Evolutionary conservation across 2,329 filamentous ascomycete species (phyloP), one percentile per base, ranked within the genome.

Genomic region (Sclerotinia glacialis): DNA sequence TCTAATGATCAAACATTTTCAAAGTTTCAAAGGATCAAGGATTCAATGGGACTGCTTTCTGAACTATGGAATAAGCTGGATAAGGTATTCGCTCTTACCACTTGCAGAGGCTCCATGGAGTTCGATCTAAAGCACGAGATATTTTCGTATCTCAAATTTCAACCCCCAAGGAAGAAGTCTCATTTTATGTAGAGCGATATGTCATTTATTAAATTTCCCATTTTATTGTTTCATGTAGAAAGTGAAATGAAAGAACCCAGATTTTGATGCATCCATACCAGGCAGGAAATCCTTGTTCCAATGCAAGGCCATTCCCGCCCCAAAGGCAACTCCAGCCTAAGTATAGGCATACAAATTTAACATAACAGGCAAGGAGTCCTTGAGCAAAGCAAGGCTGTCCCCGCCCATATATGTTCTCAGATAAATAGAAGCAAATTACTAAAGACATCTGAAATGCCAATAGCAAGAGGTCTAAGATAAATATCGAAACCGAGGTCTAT

Each of bases 261-360:
- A 21, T 37, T 31, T 47, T 23, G 52, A 47, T 49, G 56, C 56
- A 49, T 60, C 44, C 44, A 60, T 60, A 60, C 56, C 28, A 60
- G 56, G 56, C 56, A 60, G 28, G 44, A 60, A 49, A 55, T 26
- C 34, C 53, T 55, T 55, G 53, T 55, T 42, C 53, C 53, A 55
- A 55, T 18, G 53, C 53, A 55, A 55, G 53, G 53, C 53, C 34
- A 55, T 21, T 42, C 53, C 53, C 56, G 21, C 56, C 56, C 56
- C 42, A 47, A 56, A 59, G 56, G 56, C 56, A 59, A 59, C 56
- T 59, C 56, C 56, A 26, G 42, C 56, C 56, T 7, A 26, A 60
- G 42, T 49, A 60, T 47, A 60, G 44, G 56, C 56, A 60, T 60
- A 37, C 44, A 60, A 37, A 49, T 49, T 37, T 49, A 47, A 49